phyloP scores from a whole-genome alignment of 495 filamentous ascomycete genomes.

The Talaromyces borbonicus region DNA sequence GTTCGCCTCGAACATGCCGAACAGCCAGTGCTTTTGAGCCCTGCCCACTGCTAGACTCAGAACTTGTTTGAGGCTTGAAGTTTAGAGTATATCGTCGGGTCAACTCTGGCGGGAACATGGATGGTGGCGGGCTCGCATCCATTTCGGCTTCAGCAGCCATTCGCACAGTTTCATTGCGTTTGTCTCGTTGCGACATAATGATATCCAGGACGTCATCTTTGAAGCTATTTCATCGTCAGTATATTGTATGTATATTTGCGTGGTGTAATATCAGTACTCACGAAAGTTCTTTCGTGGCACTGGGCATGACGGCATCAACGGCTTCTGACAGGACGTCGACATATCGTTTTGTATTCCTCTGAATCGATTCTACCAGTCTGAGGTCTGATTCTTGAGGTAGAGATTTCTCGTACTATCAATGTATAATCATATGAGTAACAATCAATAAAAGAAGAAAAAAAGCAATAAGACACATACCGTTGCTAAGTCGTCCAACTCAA shows the following conservation, averaged over 20 bases:
- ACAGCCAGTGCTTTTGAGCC: conserved; percentile 78
- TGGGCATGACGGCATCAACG: conserved; percentile 77
- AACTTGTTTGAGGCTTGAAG: conserved; percentile 80
- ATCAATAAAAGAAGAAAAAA: background rate
- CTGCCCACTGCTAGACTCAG: conserved; percentile 51
- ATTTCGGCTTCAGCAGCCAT: conserved; percentile 57
- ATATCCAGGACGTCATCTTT: conserved; percentile 97
- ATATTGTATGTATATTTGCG: conserved; percentile 1
- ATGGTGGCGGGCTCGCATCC: conserved; percentile 41
- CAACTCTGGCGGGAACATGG: conserved; percentile 79
- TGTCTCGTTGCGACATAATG: conserved; percentile 82
- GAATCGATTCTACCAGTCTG: conserved; percentile 74
- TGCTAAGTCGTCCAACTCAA: conserved; percentile 83
- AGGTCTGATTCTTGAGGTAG: conserved; percentile 51
- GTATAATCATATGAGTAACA: background rate
- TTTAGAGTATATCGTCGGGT: conserved; percentile 90
- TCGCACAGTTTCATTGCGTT: conserved; percentile 67
- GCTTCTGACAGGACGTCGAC: conserved; percentile 84
- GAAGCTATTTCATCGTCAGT: conserved; percentile 46
- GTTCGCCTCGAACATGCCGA: conserved; percentile 81
- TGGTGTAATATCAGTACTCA: conserved; percentile 29
- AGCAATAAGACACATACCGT: conserved; percentile 39
- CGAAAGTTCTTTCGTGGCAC: conserved; percentile 66
- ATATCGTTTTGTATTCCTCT: conserved; percentile 89
- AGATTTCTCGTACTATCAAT: conserved; percentile 58